Conservation (phyloP, 1,284 basidiomycete genomes). For the Boletellus deceptivus region DNA sequence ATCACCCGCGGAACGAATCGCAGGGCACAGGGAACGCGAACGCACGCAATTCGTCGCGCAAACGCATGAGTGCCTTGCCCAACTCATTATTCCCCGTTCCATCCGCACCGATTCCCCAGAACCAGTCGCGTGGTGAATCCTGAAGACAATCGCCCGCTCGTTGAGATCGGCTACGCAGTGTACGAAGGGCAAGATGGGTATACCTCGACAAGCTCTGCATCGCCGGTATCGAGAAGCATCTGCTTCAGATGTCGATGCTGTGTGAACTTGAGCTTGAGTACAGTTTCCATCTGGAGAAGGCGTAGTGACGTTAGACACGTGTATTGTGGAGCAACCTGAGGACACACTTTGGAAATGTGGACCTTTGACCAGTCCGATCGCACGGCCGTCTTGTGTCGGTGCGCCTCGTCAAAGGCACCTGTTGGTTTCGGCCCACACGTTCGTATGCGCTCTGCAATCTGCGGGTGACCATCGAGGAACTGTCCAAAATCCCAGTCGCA, state of each 20-base stretch:
- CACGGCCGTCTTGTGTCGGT: slow-evolving; percentile 28
- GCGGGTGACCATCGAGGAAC: slow-evolving; percentile 33
- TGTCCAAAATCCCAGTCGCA: slow-evolving; percentile 3
- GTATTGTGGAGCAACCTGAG: background rate
- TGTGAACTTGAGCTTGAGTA: slow-evolving; percentile 41
- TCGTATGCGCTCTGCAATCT: slow-evolving; percentile 35
- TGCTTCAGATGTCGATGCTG: slow-evolving; percentile 40
- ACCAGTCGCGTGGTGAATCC: slow-evolving; percentile 41
- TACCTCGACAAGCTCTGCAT: slow-evolving; percentile 37
- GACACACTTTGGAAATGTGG: slow-evolving; percentile 28
- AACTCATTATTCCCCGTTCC: slow-evolving; percentile 42
- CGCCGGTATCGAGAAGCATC: slow-evolving; percentile 37
- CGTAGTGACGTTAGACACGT: background rate
- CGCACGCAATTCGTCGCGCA: slow-evolving; percentile 32
- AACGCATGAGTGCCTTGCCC: slow-evolving; percentile 41
- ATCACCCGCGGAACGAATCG: background rate
- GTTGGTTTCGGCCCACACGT: slow-evolving; percentile 30
- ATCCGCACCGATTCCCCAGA: slow-evolving; percentile 43
- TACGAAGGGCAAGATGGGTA: background rate
- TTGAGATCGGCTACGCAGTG: background rate
- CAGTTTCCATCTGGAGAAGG: slow-evolving; percentile 38
- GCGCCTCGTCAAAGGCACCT: slow-evolving; percentile 36
- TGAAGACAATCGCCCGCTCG: slow-evolving; percentile 1
- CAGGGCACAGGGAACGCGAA: background rate
- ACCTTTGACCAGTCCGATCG: slow-evolving; percentile 34